Conservation (phyloP, 148 eudicot genomes). For the Spergularia marina region DNA sequence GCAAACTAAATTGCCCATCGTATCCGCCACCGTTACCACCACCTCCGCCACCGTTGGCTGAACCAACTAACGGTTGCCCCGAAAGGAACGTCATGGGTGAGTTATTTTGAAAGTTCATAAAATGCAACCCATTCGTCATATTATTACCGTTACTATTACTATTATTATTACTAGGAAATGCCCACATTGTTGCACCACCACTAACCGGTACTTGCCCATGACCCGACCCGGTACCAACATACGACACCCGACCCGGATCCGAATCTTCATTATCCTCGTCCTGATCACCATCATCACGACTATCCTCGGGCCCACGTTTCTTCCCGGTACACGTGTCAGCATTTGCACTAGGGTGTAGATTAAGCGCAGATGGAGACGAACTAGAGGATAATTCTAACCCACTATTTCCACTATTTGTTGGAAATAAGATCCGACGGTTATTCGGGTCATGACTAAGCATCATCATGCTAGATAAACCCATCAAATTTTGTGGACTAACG, state of each 20-base stretch:
- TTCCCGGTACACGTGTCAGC: conserved; percentile 20
- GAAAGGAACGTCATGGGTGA: conserved; percentile 24
- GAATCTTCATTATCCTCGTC: conserved; percentile 5
- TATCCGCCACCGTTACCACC: conserved; percentile 19
- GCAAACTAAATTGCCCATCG: conserved; percentile 28
- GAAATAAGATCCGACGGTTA: conserved; percentile 23
- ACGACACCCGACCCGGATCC: not conserved
- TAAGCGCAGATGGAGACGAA: conserved; percentile 24
- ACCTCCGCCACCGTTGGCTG: conserved; percentile 11
- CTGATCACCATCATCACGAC: not conserved
- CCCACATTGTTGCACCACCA: conserved; percentile 31
- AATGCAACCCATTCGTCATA: conserved; percentile 32
- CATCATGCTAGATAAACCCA: conserved; percentile 27
- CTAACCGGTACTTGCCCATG: conserved; percentile 5
- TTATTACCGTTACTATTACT: conserved; percentile 1
- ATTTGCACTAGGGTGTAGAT: conserved; percentile 15
- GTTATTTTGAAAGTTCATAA: conserved; percentile 36
- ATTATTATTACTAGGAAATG: conserved; percentile 22
- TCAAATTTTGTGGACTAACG: conserved; percentile 15
- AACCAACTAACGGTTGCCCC: conserved; percentile 23
- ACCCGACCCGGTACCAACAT: conserved; percentile 22
- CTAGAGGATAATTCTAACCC: conserved; percentile 26
- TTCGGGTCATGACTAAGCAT: conserved; percentile 24
- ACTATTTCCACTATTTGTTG: not conserved
- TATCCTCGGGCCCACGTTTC: not conserved